phyloP scores from a whole-genome alignment of 2,329 filamentous ascomycete genomes.

The Paraphaeosphaeria sporulosa region DNA sequence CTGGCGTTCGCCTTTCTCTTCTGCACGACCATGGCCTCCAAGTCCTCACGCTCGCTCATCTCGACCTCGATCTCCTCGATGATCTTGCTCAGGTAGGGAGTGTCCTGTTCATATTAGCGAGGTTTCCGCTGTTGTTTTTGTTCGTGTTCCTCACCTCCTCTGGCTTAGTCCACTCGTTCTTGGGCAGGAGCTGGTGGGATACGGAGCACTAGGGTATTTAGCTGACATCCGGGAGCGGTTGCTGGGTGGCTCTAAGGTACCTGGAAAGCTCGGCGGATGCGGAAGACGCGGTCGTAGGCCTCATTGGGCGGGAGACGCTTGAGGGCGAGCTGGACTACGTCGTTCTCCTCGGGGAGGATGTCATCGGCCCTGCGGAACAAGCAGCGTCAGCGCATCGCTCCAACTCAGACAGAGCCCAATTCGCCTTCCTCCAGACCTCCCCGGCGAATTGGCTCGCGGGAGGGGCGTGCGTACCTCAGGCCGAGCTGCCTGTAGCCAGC shows the following conservation, averaged over 20 bases:
- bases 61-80: conserved; percentile 75
- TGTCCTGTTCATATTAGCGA: conserved; percentile 60
- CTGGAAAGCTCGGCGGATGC: conserved; percentile 94
- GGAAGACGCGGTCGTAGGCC: conserved; percentile 96
- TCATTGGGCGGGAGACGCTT: conserved; percentile 90
- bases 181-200: conserved; percentile 69
- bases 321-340: conserved; percentile 84
- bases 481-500: conserved; percentile 93
- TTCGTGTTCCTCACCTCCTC: conserved; percentile 61
- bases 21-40: conserved; percentile 71
- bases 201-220: conserved; percentile 65
- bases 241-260: conserved; percentile 52
- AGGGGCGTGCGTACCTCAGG: conserved; percentile 70
- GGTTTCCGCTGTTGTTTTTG: background rate
- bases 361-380: conserved; percentile 79
- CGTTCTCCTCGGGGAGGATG: conserved; percentile 91
- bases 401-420: conserved; percentile 12
- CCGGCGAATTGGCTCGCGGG: conserved; percentile 10
- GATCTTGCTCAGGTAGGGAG: conserved; percentile 70
- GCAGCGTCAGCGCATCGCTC: conserved; percentile 40
- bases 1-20: conserved; percentile 44
- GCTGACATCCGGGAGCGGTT: conserved; percentile 9
- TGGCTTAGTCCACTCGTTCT: conserved; percentile 71
- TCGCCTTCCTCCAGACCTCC: background rate
- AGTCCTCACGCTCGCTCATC: conserved; percentile 70